Evolutionary conservation across 192 early-diverging fungal genomes (phyloP), one percentile per base, ranked within the genome.

Genomic region (Entomortierella parvispora): DNA sequence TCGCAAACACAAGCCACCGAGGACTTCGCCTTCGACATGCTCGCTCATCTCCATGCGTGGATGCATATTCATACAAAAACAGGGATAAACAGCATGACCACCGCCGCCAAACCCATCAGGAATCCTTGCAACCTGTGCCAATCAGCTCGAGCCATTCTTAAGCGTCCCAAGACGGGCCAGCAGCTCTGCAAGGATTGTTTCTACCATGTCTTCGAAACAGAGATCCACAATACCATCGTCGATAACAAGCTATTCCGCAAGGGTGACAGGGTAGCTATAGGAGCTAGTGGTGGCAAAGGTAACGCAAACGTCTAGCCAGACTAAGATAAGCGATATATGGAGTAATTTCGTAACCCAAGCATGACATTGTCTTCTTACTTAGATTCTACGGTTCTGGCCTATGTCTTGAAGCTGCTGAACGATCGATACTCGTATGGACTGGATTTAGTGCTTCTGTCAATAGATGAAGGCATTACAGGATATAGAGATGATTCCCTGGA

Each of bases 401-500:
- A 99, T 81, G 91, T 98, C 11, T 89, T 99, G 88, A 97, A 95
- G 71, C 79, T 89, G 34, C 86, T 99, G 56, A 99, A 99, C 82
- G 91, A 97, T 53, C 88, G 96, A 37, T 89, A 99, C 81, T 67
- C 90, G 64, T 99, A 99, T 72, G 95, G 93, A 0, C 85, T 99
- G 8, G 91, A 97, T 53, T 84, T 99, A 46, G 94, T 87, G 53
- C 79, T 99, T n/a, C 80, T 99, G 3, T 97, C 95, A 2, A 89
- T 99, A 32, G 97, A 99, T 80, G 97, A 99, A 83, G 97, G 97
- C 18, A 99, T 99, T 61, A 89, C 93, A 2, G 97, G 97, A 23
- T 99, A 99, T 69, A 83, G 97, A 65, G 97, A 99, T 82, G 97
- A 99, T 75, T 98, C 96, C 18, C 85, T 99, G 9, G 96, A 96